Conservation (phyloP, 306 rosid genomes). For the Benincasa hispida region DNA sequence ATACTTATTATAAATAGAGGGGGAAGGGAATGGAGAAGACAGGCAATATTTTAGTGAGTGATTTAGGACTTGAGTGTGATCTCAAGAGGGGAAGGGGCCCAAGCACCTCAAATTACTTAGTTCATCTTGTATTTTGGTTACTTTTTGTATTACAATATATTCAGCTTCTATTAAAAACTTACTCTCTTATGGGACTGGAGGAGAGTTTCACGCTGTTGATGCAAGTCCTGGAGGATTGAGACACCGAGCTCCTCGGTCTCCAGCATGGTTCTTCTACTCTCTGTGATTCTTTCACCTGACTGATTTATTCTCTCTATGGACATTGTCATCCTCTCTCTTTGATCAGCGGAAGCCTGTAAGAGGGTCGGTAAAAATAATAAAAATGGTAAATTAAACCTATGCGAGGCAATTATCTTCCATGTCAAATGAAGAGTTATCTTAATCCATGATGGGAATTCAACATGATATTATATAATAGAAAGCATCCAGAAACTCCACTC, state of each 20-base stretch:
- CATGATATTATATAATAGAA: background rate
- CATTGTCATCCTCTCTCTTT: constrained; percentile 17
- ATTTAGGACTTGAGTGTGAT: no score
- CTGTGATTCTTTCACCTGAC: constrained; percentile 11
- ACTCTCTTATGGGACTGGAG: constrained; percentile 12
- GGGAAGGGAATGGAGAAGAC: no score
- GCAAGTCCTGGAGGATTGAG: constrained; percentile 15
- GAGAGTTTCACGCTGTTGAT: constrained; percentile 17
- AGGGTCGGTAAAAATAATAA: background rate
- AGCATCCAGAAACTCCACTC: background rate
- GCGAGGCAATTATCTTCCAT: background rate
- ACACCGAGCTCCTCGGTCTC: constrained; percentile 16
- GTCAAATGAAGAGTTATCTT: background rate
- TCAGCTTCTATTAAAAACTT: no score
- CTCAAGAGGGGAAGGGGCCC: no score
- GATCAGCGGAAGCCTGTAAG: constrained; percentile 12
- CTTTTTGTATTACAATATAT: no score
- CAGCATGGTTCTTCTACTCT: constrained; percentile 15
- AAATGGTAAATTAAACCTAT: background rate
- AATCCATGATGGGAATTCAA: background rate
- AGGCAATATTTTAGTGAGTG: no score
- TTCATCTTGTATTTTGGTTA: no score
- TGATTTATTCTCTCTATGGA: constrained; percentile 14
- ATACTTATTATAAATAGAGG: no score
- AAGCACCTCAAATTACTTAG: no score